Conservation (phyloP, 768 basidiomycete genomes). For the Mycena floridula region DNA sequence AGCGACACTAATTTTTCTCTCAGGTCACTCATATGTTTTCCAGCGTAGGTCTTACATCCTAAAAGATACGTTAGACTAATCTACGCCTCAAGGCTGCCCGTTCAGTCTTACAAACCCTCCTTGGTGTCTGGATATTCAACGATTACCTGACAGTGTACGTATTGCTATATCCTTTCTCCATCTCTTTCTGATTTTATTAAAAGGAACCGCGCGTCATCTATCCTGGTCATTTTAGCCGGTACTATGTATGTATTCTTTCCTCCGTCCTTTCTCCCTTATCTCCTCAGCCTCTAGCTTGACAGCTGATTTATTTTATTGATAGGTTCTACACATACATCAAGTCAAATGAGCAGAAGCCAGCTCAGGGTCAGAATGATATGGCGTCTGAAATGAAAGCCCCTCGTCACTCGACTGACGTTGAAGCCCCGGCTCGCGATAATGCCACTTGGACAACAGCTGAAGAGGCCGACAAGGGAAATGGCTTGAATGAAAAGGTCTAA, state of each 20-base stretch:
- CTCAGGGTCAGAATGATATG: slow-evolving; percentile 34
- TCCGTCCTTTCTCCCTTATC: not conserved
- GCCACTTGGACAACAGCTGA: too few species aligned
- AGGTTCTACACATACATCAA: slow-evolving; percentile 53
- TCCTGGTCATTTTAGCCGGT: slow-evolving; percentile 60
- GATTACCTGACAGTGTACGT: slow-evolving; percentile 71
- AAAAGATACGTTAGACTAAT: slow-evolving; percentile 6
- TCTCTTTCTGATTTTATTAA: not conserved
- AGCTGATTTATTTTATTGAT: slow-evolving; percentile 13
- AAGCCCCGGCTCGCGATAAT: too few species aligned
- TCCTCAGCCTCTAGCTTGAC: not conserved
- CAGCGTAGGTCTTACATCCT: slow-evolving; percentile 41
- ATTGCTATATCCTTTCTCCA: not conserved
- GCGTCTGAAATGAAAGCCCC: slow-evolving; percentile 23
- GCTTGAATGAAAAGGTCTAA: too few species aligned
- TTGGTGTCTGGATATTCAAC: slow-evolving; percentile 72
- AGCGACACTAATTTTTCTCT: too few species aligned
- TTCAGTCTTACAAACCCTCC: slow-evolving; percentile 77
- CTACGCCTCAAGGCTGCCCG: slow-evolving; percentile 53
- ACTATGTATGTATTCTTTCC: slow-evolving; percentile 46
- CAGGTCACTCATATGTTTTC: slow-evolving; percentile 86
- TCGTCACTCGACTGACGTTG: not conserved
- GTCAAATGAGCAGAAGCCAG: slow-evolving; percentile 10
- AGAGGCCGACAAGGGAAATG: too few species aligned
- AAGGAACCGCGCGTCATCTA: slow-evolving; percentile 60